These are phyloP conservation scores for Naganishia albida DNA, from an alignment of 1,284 basidiomycete species.

Conservation along the genomic window DNA sequence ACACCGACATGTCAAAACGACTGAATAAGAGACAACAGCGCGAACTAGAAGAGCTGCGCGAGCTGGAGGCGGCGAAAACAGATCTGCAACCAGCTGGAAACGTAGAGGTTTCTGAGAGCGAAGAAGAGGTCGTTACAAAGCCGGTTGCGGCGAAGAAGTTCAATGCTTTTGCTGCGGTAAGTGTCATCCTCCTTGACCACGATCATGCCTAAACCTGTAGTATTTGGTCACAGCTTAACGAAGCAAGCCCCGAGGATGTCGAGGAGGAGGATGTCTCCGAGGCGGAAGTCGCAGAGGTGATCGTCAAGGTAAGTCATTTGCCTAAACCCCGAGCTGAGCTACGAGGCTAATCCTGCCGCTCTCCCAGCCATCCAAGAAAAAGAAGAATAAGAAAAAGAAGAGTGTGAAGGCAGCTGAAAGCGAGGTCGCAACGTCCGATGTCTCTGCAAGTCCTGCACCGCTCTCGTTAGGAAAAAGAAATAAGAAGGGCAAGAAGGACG, in stretches of 20 bases:
- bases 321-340: neutral
- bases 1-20: slow-evolving; percentile 53
- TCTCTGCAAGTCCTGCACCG: slow-evolving; percentile 23
- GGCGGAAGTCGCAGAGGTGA: slow-evolving; percentile 54
- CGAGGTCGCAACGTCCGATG: neutral
- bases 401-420: slow-evolving; percentile 41
- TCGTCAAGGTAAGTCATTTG: slow-evolving; percentile 37
- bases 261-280: slow-evolving; percentile 41
- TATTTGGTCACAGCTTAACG: slow-evolving; percentile 43
- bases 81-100: slow-evolving; percentile 37
- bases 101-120: slow-evolving; percentile 45
- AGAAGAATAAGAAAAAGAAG: slow-evolving; percentile 63
- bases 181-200: slow-evolving; percentile 38
- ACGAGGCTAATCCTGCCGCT: slow-evolving; percentile 10
- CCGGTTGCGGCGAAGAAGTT: slow-evolving; percentile 30
- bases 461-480: slow-evolving; percentile 49
- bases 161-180: slow-evolving; percentile 63
- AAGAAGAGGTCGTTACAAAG: slow-evolving; percentile 44
- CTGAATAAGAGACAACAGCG: slow-evolving; percentile 79
- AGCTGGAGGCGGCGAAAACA: slow-evolving; percentile 41
- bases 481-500: slow-evolving; percentile 57
- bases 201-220: neutral
- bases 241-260: slow-evolving; percentile 39
- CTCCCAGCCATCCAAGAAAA: slow-evolving; percentile 31
- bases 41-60: slow-evolving; percentile 69